Conservation (phyloP, 805 yeast genomes). For the Lachancea nothofagi region DNA sequence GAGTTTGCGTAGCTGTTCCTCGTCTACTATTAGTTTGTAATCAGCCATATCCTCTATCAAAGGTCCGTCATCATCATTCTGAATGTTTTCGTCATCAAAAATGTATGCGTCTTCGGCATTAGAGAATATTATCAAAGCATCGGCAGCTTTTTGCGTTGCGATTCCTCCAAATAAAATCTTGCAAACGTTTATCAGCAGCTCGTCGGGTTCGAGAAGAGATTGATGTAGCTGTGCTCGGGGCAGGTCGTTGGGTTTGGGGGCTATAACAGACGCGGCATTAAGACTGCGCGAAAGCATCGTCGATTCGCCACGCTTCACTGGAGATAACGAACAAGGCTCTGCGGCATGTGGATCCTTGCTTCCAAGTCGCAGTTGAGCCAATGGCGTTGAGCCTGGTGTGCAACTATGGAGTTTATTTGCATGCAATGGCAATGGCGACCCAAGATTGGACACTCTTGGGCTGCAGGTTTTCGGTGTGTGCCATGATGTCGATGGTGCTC, state of each 20-base stretch:
- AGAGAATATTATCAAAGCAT: constrained; percentile 24
- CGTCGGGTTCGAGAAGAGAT: constrained; percentile 28
- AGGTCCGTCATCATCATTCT: constrained; percentile 5
- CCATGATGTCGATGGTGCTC: constrained; percentile 1
- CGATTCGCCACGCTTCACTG: constrained; percentile 1
- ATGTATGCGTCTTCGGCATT: constrained; percentile 1
- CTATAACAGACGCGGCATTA: not conserved
- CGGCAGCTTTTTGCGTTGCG: constrained; percentile 22
- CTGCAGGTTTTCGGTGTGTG: constrained; percentile 7
- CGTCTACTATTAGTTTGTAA: constrained; percentile 21
- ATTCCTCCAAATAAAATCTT: constrained; percentile 23
- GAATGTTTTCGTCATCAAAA: constrained; percentile 1
- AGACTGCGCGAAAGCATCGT: constrained; percentile 1
- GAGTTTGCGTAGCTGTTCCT: constrained; percentile 22
- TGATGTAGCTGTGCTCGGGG: constrained; percentile 4
- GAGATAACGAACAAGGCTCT: constrained; percentile 3
- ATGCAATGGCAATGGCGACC: not conserved
- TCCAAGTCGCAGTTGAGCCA: constrained; percentile 3
- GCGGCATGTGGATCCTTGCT: not conserved
- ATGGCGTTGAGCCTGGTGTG: constrained; percentile 1
- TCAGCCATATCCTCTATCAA: constrained; percentile 13
- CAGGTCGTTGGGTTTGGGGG: not conserved
- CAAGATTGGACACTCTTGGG: constrained; percentile 2
- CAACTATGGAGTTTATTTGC: not conserved
- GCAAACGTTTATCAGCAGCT: constrained; percentile 23